Evolutionary conservation across 257 asterid genomes (phyloP), one percentile per base, ranked within the genome.

Genomic region (Solanum sitiens): DNA sequence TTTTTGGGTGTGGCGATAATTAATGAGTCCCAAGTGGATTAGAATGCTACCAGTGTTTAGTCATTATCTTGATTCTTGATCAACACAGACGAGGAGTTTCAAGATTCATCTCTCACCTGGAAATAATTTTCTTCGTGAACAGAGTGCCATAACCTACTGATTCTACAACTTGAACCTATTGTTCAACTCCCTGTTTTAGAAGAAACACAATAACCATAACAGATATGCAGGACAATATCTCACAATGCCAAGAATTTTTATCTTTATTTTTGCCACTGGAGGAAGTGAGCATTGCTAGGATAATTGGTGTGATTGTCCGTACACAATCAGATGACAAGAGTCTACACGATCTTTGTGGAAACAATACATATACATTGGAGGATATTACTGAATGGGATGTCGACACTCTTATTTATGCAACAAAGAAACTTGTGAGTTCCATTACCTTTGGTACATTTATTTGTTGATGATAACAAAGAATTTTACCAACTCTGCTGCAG

Each of bases 181-280:
- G 45, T 42, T 56, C 65, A 18, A 56, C 3, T 56, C 65, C 65
- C 18, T 56, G n/a, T 56, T 89, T 92, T 97, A 89, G 98, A 95
- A 33, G 98, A 97, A 89, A 93, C 93, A 98, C 96, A 93, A 93
- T 94, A 92, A 93, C 95, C 93, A 93, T 97, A 94, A 94, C 98
- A 84, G 98, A 94, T 77, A 92, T 95, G 95, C 92, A 93, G 87
- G 98, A 97, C 30, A 92, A 88, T 90, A 91, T 90, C 56, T 85
- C 95, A 76, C 98, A 92, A 82, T 97, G 99, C 98, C 94, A 93
- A 85, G 98, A 97, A 89, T 91, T 95, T 44, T 56, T 97, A 87
- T 94, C 98, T 63, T 93, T 94, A 56, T 93, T 92, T 90, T 91
- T 92, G 85, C 98, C 98, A 13, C 92, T 97, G 86, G 92, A 95